These are phyloP conservation scores for Gilbertella persicaria DNA, from an alignment of 371 early-diverging fungal species.

Conservation along the genomic window DNA sequence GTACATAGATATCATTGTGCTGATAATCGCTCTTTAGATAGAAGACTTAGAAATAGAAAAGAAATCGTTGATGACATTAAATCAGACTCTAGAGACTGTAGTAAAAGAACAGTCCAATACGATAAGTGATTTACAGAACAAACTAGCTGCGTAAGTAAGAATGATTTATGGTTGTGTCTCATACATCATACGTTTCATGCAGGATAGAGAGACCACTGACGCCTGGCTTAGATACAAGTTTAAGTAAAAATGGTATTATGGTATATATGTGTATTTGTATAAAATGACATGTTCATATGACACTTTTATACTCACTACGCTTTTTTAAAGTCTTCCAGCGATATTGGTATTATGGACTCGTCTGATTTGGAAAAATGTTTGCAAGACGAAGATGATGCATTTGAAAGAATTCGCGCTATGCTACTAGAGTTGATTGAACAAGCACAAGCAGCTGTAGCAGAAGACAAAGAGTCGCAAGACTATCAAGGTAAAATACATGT, in stretches of 20 bases:
- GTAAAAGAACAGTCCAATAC: conserved; percentile 40
- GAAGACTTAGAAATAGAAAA: conserved; percentile 59
- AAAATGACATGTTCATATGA: conserved; percentile 2
- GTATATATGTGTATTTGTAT: conserved; percentile 11
- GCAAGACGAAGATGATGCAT: conserved; percentile 43
- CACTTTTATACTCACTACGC: neutral
- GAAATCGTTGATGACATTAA: conserved; percentile 42
- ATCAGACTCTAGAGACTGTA: conserved; percentile 47
- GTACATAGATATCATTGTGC: neutral
- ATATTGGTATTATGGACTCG: conserved; percentile 2
- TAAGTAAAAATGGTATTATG: conserved; percentile 35
- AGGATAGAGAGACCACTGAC: conserved; percentile 39
- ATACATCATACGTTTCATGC: too few species aligned
- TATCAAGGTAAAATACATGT: conserved; percentile 3
- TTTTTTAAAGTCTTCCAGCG: conserved; percentile 7
- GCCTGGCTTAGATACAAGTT: conserved; percentile 33
- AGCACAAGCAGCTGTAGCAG: conserved; percentile 41
- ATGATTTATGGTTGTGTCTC: too few species aligned
- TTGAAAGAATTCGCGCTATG: conserved; percentile 35
- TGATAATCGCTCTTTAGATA: conserved; percentile 30
- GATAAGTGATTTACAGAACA: conserved; percentile 44
- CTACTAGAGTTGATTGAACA: conserved; percentile 42
- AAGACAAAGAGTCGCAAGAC: conserved; percentile 22
- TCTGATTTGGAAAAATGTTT: conserved; percentile 13
- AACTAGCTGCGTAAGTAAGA: conserved; percentile 31